Evolutionary conservation across 2,329 filamentous ascomycete species (phyloP).

Genomic region (Colletotrichum salicis): DNA sequence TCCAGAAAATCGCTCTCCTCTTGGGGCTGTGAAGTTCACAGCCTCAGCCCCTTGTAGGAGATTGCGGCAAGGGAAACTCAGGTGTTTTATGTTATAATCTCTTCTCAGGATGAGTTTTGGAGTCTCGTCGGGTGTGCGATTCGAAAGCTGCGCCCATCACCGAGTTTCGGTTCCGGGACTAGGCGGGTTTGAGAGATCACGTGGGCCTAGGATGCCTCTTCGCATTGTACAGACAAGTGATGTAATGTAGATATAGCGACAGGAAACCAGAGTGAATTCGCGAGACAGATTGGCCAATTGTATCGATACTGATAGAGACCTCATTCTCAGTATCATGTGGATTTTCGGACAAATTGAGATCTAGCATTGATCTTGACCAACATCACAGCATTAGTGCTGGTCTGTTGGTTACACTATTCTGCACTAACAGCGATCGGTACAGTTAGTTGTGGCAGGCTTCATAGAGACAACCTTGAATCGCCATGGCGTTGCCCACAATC

Average conservation of each 20-base stretch:
- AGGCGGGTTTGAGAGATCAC: background rate
- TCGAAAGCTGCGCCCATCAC: background rate
- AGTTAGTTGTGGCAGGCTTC: background rate
- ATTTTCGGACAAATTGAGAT: too few species aligned
- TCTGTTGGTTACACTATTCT: background rate
- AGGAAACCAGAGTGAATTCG: too few species aligned
- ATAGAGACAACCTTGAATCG: too few species aligned
- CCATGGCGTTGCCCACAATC: background rate
- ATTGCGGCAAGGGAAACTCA: background rate
- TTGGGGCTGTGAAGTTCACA: background rate
- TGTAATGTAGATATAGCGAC: too few species aligned
- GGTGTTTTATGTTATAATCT: background rate
- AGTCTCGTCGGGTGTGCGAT: background rate
- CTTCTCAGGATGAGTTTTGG: background rate
- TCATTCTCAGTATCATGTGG: too few species aligned
- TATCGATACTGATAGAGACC: too few species aligned
- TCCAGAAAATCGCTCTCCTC: background rate
- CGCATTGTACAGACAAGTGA: background rate
- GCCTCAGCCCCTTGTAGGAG: background rate
- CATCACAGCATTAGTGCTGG: background rate
- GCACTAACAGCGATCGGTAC: background rate
- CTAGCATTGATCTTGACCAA: background rate
- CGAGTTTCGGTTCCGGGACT: background rate
- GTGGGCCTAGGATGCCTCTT: background rate
- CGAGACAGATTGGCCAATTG: too few species aligned